A percentile compares a stretch with the other conserved stretches of the same genome.
Evolutionary conservation across 2,329 filamentous ascomycete species (phyloP).

Genomic region (Colletotrichum incanum): DNA sequence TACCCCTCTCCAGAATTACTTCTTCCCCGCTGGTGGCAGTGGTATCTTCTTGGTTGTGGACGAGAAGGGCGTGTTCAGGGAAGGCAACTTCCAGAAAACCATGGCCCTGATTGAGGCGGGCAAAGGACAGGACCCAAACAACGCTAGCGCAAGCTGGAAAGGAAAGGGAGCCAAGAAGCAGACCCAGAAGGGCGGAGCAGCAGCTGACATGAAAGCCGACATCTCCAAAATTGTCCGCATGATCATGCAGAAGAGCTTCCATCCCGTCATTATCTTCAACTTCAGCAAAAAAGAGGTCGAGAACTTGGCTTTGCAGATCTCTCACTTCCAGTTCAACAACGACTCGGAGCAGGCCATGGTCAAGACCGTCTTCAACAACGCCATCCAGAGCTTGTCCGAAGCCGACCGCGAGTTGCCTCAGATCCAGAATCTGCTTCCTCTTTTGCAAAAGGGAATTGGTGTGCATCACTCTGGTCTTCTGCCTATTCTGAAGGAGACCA

Average conservation of each 20-base stretch:
- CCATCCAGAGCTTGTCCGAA: slow-evolving; percentile 92
- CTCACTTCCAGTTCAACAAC: slow-evolving; percentile 92
- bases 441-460: slow-evolving; percentile 92
- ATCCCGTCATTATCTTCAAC: slow-evolving; percentile 99
- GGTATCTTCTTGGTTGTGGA: slow-evolving; percentile 96
- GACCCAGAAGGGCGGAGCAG: slow-evolving; percentile 85
- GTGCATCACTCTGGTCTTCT: slow-evolving; percentile 97
- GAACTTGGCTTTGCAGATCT: slow-evolving; percentile 89
- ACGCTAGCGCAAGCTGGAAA: slow-evolving; percentile 84
- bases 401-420: slow-evolving; percentile 92
- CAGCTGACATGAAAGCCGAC: slow-evolving; percentile 78
- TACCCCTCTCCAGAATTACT: slow-evolving; percentile 97
- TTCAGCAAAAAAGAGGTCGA: slow-evolving; percentile 99
- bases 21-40: slow-evolving; percentile 93
- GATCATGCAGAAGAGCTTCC: slow-evolving; percentile 98
- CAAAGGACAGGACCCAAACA: slow-evolving; percentile 86
- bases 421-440: slow-evolving; percentile 89
- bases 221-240: slow-evolving; percentile 99
- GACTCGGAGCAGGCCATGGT: slow-evolving; percentile 97
- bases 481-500: slow-evolving; percentile 97
- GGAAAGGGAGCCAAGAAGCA: slow-evolving; percentile 95
- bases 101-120: slow-evolving; percentile 92
- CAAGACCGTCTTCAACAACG: slow-evolving; percentile 91
- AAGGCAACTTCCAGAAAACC: slow-evolving; percentile 97
- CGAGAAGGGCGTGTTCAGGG: slow-evolving; percentile 95